Evolutionary conservation across 2,329 filamentous ascomycete species (phyloP), one percentile per base, ranked within the genome.

Genomic region (Furcasterigmium furcatum): DNA sequence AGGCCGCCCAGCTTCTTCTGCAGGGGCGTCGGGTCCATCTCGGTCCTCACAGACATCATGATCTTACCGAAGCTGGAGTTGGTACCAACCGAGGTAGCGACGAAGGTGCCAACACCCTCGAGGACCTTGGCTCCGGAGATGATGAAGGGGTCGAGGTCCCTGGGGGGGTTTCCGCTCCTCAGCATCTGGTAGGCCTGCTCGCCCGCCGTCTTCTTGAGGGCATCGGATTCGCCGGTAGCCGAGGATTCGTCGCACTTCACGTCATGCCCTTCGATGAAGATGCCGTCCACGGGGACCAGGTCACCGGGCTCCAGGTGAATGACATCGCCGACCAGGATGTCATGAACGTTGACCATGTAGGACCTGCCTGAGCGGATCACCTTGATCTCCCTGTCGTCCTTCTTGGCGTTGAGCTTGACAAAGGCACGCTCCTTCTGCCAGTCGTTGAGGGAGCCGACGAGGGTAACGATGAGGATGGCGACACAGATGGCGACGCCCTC

Each of bases 181-280:
- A 85, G 71, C 9, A 70, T 71, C 34, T 73, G 65, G 65, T 77
- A 80, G 41, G 83, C 82, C 40, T 80, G 73, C 10, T 80, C 71
- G 12, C 76, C 83, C 5, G 70, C 61, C 1, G 75, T 80, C 66
- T 89, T 89, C 63, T 81, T 84, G 61, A 88, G 77, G 42, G 84
- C 75, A 55, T 89, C 85, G 1, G 84, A 88, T 64, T 89, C 85
- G 52, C 85, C 85, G 21, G 85, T 88, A 2, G 83, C 82, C 10
- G 84, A 87, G 3, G 84, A 87, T 57, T 89, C 85, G 54, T 88
- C 85, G 55, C 84, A 89, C 60, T 84, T 72, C 47, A 75, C 56
- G 4, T 64, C 62, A 50, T 70, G 68, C 6, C 72, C 71, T 16
- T 75, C 71, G 49, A 88, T 82, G 48, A 88, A 79, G 44, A 88